Base-by-base conservation (phyloP, 2,329 filamentous ascomycete genomes). In the Ceratocystis eucalypticola region DNA sequence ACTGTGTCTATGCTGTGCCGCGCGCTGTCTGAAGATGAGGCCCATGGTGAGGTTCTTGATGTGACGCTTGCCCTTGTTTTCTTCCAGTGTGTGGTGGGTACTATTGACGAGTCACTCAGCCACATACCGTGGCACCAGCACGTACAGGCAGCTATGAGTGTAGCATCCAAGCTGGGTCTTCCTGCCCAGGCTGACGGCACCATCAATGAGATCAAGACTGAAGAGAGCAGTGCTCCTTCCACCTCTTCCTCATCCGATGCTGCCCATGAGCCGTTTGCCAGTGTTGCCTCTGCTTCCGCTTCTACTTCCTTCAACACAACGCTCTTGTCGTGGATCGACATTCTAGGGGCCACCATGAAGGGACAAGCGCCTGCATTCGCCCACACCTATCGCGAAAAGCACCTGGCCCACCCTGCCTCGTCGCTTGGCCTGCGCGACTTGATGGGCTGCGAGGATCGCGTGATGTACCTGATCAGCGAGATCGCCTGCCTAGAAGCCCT, bases 381-480 rank as follows among this genome's bases (percentile, higher is more conserved):
- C 3, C 89, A 96, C 77, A 90, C 88, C n/a, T 99, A 97, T 77
- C 87, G 94, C 62, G 88, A 94, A 75, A 96, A 96, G 81, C 90
- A 96, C 75, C 83, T 96, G 64, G 88, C 89, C 8, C 74, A 77
- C 10, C 75, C 77, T 69, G 83, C 83, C 75, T 77, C 80, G 25
- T 83, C 80, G 66, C 79, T 87, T 15, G 94, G 94, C 10, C 82
- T 99, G 46, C 86, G 88, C 65, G 91, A 96, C 78, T 83, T 97
- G 64, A 97, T 97, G 92, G 94, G 94, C 71, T 97, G 94, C 75
- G 93, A 97, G 70, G 94, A 99, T 77, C 86, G 87, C 25, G 88
- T 97, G 76, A 96, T 99, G 91, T 97, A 96, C 76, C 81, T 97
- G 72, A 96, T 99, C 74, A 96, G 91, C 1, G 94, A 99, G 77